These are phyloP conservation scores for Macrolepiota dolichaula DNA, from an alignment of 768 basidiomycete species.

Conservation along the genomic window DNA sequence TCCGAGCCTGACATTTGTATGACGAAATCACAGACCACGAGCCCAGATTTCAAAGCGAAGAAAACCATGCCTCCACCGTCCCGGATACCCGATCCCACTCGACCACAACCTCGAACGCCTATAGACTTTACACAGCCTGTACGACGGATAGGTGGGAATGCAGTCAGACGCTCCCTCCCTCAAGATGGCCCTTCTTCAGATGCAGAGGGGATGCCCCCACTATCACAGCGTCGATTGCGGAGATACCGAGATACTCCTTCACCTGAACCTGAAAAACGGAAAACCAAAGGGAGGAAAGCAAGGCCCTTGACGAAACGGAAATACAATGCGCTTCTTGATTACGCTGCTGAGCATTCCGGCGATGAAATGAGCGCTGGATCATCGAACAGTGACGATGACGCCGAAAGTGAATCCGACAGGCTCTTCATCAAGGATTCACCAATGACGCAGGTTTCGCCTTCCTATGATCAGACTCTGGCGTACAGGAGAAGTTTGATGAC, in stretches of 20 bases:
- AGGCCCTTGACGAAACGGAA: constrained; percentile 23
- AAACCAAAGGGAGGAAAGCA: constrained; percentile 12
- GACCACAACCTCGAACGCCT: not conserved
- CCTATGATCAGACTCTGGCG: constrained; percentile 68
- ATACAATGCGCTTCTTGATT: constrained; percentile 50
- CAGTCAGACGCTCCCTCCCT: constrained; percentile 1
- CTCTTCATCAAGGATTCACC: constrained; percentile 62
- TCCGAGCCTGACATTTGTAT: not conserved
- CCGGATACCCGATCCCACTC: constrained; percentile 30
- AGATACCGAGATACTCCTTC: constrained; percentile 27
- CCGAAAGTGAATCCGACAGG: constrained; percentile 65
- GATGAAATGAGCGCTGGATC: constrained; percentile 70
- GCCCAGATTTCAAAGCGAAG: constrained; percentile 13
- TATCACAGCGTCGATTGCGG: constrained; percentile 34
- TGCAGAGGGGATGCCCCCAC: constrained; percentile 25
- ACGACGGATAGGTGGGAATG: not conserved
- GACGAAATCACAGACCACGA: constrained; percentile 1
- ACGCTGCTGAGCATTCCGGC: constrained; percentile 76
- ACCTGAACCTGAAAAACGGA: constrained; percentile 15
- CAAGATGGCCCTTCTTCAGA: constrained; percentile 14
- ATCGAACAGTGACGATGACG: constrained; percentile 50
- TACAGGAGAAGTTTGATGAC: constrained; percentile 76
- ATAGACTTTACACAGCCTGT: constrained; percentile 1
- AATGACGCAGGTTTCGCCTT: constrained; percentile 64
- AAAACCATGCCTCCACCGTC: constrained; percentile 27